Evolutionary conservation across 306 rosid species (phyloP).

Genomic region (Rosa persica): DNA sequence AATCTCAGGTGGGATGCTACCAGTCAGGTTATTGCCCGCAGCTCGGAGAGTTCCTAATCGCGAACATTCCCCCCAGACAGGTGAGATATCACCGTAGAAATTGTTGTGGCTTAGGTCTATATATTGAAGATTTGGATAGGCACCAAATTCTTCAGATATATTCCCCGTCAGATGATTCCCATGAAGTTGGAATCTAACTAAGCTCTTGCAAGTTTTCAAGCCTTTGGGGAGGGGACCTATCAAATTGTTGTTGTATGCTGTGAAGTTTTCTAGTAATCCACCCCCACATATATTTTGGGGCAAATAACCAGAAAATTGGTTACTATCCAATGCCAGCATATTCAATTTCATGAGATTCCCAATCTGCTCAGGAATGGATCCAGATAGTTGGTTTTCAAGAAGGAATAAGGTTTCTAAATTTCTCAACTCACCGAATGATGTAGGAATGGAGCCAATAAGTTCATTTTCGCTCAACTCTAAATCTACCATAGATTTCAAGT

Average conservation of each 20-base stretch:
- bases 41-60: constrained; percentile 27
- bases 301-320: constrained; percentile 25
- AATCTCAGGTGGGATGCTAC: constrained; percentile 28
- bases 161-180: constrained; percentile 29
- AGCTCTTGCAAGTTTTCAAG: constrained; percentile 23
- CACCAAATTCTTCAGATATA: constrained; percentile 34
- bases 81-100: constrained; percentile 24
- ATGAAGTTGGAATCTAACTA: constrained; percentile 27
- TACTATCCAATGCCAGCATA: not conserved
- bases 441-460: constrained; percentile 29
- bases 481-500: not conserved
- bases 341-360: not conserved
- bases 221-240: constrained; percentile 28
- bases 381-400: constrained; percentile 1
- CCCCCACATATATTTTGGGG: constrained; percentile 16
- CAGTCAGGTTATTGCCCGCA: constrained; percentile 30
- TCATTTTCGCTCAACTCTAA: not conserved
- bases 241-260: constrained; percentile 24
- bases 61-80: constrained; percentile 25
- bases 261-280: constrained; percentile 16
- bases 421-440: constrained; percentile 9
- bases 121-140: constrained; percentile 28
- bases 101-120: constrained; percentile 32
- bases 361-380: not conserved
- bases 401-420: not conserved